These are phyloP conservation scores for Chaetomiaceae sp. DNA, from an alignment of 2,329 filamentous ascomycete species.

Conservation along the genomic window DNA sequence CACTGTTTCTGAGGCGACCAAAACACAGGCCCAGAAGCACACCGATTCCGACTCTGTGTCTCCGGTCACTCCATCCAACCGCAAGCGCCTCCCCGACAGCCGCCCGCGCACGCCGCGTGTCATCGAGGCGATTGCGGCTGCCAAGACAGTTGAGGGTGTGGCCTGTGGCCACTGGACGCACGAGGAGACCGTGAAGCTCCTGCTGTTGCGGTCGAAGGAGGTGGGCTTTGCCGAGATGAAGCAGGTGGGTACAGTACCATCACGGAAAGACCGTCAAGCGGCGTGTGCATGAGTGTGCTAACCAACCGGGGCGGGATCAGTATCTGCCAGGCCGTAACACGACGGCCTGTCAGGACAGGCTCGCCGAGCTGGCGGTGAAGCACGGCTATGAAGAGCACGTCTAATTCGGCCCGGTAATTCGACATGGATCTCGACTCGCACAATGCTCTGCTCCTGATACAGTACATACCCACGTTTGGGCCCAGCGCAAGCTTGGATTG, in stretches of 20 bases:
- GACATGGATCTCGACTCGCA: no score
- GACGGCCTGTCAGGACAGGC: background rate
- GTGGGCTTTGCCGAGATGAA: background rate
- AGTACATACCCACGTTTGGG: no score
- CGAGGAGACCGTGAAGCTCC: background rate
- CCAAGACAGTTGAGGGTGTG: background rate
- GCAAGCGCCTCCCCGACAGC: background rate
- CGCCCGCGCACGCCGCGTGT: background rate
- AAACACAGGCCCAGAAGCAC: no score
- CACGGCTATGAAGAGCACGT: conserved; percentile 1
- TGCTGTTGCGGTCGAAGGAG: background rate
- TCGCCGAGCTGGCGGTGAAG: background rate
- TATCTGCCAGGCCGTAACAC: conserved; percentile 1
- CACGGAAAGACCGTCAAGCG: no score
- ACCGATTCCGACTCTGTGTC: no score
- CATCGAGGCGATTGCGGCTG: background rate
- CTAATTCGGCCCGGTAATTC: background rate
- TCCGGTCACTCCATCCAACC: background rate
- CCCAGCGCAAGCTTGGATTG: no score
- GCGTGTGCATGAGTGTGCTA: background rate
- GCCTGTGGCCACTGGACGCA: background rate
- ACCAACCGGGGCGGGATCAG: background rate
- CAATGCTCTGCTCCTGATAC: no score
- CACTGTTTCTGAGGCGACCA: no score
- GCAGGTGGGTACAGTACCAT: background rate